phyloP scores from a whole-genome alignment of 1,284 basidiomycete genomes.

The Wolfiporia cocos region DNA sequence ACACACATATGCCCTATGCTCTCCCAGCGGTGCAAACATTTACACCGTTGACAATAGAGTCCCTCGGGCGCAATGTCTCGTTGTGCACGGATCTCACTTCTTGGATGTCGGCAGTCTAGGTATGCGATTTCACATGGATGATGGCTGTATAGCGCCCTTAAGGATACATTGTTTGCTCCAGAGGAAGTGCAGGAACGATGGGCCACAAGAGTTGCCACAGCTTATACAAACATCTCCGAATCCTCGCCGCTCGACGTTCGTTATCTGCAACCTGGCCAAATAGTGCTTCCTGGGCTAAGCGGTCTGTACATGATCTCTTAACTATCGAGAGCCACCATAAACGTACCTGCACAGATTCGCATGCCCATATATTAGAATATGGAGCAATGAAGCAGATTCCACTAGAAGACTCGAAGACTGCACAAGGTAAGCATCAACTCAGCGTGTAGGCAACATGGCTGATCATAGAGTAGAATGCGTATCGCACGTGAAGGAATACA shows the following conservation, averaged over 20 bases:
- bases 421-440: constrained; percentile 37
- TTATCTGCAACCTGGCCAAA: constrained; percentile 45
- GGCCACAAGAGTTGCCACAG: no score
- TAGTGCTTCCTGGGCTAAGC: constrained; percentile 62
- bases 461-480: constrained; percentile 47
- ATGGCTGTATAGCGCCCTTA: neutral
- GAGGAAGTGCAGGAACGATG: constrained; percentile 40
- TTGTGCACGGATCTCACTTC: constrained; percentile 44
- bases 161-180: constrained; percentile 16
- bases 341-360: constrained; percentile 54
- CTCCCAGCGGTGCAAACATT: constrained; percentile 40
- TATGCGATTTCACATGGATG: constrained; percentile 20
- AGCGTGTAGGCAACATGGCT: no score
- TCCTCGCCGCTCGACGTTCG: constrained; percentile 31
- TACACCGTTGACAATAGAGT: constrained; percentile 55
- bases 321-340: constrained; percentile 2
- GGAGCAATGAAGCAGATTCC: constrained; percentile 60
- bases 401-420: constrained; percentile 57
- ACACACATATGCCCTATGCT: constrained; percentile 53
- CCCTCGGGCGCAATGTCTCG: constrained; percentile 50
- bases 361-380: constrained; percentile 76
- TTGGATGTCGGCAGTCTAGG: constrained; percentile 50
- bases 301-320: constrained; percentile 32
- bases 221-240: no score
- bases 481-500: constrained; percentile 56